A percentile compares a stretch with the other conserved stretches of the same genome.
Conservation (phyloP, 495 filamentous ascomycete species). For the Tuber indicum region DNA sequence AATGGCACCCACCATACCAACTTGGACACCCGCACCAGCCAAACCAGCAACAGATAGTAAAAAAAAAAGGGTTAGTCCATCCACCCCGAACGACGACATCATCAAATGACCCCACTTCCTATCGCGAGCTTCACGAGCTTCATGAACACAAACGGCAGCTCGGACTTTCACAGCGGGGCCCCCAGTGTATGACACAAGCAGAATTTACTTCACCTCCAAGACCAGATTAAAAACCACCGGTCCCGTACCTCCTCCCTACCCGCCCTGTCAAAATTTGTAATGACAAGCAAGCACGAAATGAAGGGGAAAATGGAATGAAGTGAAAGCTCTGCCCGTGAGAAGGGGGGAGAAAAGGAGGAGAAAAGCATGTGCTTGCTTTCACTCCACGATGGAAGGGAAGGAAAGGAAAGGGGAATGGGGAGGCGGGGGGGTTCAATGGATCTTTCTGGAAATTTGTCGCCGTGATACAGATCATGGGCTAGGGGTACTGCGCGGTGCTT, state of each 20-base stretch:
- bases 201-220: not conserved
- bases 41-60: not conserved
- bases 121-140: not conserved
- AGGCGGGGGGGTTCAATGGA: not conserved
- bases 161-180: too few species aligned
- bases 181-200: too few species aligned
- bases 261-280: not conserved
- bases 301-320: not conserved
- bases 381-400: not conserved
- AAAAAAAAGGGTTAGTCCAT: not conserved
- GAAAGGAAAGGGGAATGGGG: not conserved
- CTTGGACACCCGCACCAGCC: not conserved
- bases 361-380: not conserved
- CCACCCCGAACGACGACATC: not conserved
- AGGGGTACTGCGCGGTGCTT: not conserved
- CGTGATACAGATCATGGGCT: not conserved
- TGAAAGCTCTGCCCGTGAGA: not conserved
- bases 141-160: not conserved
- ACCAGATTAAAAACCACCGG: too few species aligned
- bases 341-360: not conserved
- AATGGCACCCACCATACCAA: not conserved
- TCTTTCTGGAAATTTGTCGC: slow-evolving; percentile 2
- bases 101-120: not conserved
- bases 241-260: not conserved
- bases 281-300: not conserved